Evolutionary conservation across 73 alveolate genomes (phyloP), one percentile per base, ranked within the genome.

Genomic region (Symbiodinium natans): DNA sequence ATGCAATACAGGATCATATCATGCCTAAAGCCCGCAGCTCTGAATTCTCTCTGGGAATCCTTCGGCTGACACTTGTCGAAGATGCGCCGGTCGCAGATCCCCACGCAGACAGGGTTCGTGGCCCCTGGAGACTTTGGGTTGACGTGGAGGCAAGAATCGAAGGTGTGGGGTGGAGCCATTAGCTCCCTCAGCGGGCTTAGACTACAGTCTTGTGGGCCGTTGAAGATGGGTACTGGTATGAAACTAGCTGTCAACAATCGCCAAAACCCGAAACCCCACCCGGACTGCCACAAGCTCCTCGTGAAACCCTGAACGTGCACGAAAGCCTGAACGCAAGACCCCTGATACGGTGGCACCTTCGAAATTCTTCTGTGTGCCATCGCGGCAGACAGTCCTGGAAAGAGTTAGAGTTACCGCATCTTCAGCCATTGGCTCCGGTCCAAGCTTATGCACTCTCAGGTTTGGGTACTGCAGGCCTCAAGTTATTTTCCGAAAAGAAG

Each of bases 1-100:
- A n/a, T n/a, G n/a, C n/a, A n/a, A n/a, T n/a, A n/a, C n/a, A n/a
- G n/a, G n/a, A n/a, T n/a, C n/a, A n/a, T n/a, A n/a, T n/a, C n/a
- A n/a, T n/a, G n/a, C n/a, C n/a, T n/a, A n/a, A n/a, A n/a, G n/a
- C n/a, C n/a, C n/a, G n/a, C n/a, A n/a, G n/a, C n/a, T n/a, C n/a
- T n/a, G n/a, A n/a, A n/a, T n/a, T n/a, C n/a, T n/a, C n/a, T n/a
- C n/a, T n/a, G n/a, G n/a, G n/a, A n/a, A n/a, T 15, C 95, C 95
- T 88, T 88, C 39, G 95, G 85, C 19, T 40, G 46, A 71, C 95
- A 88, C 25, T 88, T 27, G 86, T 88, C 95, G 86, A 59, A 88
- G 95, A 88, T 88, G 43, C 95, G 95, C 17, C 95, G 95, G 23
- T 88, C 95, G 86, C 95, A 88, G 36, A 63, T 88, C 43, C 86